Conservation (phyloP, 1,284 basidiomycete species). For the Mycosarcoma maydis region DNA sequence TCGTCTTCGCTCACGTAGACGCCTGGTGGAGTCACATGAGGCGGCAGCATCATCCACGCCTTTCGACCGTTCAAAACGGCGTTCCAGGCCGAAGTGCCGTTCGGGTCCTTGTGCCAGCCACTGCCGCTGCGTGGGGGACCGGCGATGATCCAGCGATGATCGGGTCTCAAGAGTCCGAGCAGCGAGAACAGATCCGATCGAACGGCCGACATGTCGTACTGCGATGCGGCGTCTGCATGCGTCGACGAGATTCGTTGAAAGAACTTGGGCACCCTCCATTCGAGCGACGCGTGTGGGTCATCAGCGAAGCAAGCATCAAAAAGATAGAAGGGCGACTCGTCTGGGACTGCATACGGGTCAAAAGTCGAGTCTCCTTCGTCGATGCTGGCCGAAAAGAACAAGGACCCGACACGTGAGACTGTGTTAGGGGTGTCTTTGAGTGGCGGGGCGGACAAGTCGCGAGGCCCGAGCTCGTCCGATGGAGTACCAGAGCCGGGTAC, state of each 20-base stretch:
- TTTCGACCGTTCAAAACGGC: constrained; percentile 68
- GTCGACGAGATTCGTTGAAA: constrained; percentile 45
- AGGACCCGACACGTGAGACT: constrained; percentile 9
- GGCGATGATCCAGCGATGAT: constrained; percentile 63
- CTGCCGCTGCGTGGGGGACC: constrained; percentile 57
- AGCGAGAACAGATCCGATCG: constrained; percentile 60
- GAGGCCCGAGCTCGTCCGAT: constrained; percentile 20
- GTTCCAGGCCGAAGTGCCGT: constrained; percentile 69
- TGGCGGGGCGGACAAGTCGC: constrained; percentile 18
- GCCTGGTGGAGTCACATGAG: constrained; percentile 68
- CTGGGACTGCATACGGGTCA: constrained; percentile 53
- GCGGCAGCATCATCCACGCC: constrained; percentile 69
- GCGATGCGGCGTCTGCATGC: constrained; percentile 12
- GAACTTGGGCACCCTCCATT: constrained; percentile 56
- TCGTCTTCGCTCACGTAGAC: constrained; percentile 68
- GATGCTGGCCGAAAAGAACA: constrained; percentile 15
- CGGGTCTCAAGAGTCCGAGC: constrained; percentile 51
- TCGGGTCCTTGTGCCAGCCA: constrained; percentile 67
- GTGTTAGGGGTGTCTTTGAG: constrained; percentile 26
- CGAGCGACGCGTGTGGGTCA: constrained; percentile 40
- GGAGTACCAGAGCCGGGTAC: constrained; percentile 10
- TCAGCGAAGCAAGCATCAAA: constrained; percentile 59
- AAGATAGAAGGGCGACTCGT: constrained; percentile 63
- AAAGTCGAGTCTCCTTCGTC: constrained; percentile 42
- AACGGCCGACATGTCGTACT: constrained; percentile 34